phyloP scores from a whole-genome alignment of 164 flowering plant species.

The Platanus orientalis region DNA sequence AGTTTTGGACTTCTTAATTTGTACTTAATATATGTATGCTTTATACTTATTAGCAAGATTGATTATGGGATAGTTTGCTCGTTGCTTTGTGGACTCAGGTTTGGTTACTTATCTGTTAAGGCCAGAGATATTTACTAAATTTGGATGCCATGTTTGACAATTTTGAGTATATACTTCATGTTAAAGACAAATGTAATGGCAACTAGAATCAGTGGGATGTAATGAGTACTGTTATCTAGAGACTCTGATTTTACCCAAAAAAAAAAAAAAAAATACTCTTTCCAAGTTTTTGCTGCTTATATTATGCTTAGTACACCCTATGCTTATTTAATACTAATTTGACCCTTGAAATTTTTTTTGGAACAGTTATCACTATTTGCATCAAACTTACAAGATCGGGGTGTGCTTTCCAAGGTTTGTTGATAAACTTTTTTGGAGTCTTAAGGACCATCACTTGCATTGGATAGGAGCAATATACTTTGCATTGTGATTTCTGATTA shows the following conservation, averaged over 20 bases:
- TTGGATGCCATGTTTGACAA: no score
- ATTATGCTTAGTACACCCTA: not conserved
- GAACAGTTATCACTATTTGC: conserved; percentile 80
- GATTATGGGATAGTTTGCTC: not conserved
- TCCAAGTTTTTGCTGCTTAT: not conserved
- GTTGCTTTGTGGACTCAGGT: not conserved
- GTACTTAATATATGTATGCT: no score
- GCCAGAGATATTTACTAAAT: no score
- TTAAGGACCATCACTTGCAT: no score
- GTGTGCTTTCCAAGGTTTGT: conserved; percentile 75
- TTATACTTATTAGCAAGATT: not conserved
- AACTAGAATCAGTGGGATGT: not conserved
- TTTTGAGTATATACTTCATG: no score
- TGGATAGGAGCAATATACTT: no score
- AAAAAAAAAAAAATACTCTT: no score
- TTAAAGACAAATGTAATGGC: no score
- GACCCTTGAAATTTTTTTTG: conserved; percentile 6
- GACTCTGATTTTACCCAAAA: no score
- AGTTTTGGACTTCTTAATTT: no score
- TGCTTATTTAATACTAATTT: conserved; percentile 8
- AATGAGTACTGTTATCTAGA: conserved; percentile 2
- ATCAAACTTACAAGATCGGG: conserved; percentile 62
- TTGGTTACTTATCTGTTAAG: no score
- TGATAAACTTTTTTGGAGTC: not conserved
- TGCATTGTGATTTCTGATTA: no score